Conservation (phyloP, 331 rosid species). For the Acacia concinna region DNA sequence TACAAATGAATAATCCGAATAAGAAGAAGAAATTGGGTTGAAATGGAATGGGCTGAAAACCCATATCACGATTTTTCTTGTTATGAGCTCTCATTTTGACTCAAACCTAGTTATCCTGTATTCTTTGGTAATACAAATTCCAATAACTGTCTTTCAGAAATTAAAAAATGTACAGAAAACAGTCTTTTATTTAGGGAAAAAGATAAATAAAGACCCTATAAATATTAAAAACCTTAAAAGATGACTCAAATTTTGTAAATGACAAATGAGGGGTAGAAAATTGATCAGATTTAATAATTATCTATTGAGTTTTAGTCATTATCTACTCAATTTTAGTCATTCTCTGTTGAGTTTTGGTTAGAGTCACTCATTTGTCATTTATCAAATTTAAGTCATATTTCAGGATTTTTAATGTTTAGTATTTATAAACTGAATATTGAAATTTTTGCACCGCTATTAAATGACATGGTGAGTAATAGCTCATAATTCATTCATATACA, state of each 20-base stretch:
- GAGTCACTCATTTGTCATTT: too few species aligned
- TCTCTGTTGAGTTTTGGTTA: too few species aligned
- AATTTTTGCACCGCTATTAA: neutral
- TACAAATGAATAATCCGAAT: neutral
- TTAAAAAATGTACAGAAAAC: neutral
- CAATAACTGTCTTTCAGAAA: neutral
- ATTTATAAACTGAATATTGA: too few species aligned
- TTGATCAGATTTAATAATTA: too few species aligned
- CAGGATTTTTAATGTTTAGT: too few species aligned
- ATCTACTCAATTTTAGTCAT: too few species aligned
- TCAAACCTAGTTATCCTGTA: neutral
- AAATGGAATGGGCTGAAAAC: neutral
- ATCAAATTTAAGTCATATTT: too few species aligned
- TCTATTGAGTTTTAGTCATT: too few species aligned
- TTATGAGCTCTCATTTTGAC: neutral
- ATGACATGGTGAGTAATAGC: neutral
- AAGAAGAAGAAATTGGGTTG: neutral
- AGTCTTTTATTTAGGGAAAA: neutral
- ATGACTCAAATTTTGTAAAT: too few species aligned
- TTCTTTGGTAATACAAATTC: neutral
- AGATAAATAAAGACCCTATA: too few species aligned
- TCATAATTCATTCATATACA: neutral
- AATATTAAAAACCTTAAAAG: too few species aligned
- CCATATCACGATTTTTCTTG: neutral
- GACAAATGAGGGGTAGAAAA: too few species aligned